Conservation (phyloP, 352 stramenopile genomes). For the Thalassiosira hispida region DNA sequence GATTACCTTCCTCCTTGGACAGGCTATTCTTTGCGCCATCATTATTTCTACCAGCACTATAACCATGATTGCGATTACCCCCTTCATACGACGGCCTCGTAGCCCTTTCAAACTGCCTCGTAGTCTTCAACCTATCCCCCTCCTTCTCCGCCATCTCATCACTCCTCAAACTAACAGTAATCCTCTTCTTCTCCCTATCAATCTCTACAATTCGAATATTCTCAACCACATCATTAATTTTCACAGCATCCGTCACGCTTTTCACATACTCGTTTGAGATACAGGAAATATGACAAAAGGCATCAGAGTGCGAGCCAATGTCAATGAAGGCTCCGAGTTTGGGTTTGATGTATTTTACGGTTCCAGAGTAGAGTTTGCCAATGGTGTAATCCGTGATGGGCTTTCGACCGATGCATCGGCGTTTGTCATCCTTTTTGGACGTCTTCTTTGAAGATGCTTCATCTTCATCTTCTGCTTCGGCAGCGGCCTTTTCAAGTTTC, state of each 20-base stretch:
- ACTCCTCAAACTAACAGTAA: slow-evolving; percentile 81
- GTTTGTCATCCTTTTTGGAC: slow-evolving; percentile 60
- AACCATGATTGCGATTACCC: neutral
- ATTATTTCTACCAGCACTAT: slow-evolving; percentile 12
- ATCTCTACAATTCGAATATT: slow-evolving; percentile 71
- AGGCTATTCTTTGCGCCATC: neutral
- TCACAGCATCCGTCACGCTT: slow-evolving; percentile 63
- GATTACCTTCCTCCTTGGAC: neutral
- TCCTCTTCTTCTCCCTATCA: slow-evolving; percentile 75
- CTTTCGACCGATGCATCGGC: slow-evolving; percentile 82
- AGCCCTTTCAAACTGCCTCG: slow-evolving; percentile 12
- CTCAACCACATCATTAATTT: slow-evolving; percentile 62
- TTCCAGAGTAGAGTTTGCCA: slow-evolving; percentile 67
- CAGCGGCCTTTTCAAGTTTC: slow-evolving; percentile 2
- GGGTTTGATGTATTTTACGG: slow-evolving; percentile 81
- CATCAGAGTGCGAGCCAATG: slow-evolving; percentile 81
- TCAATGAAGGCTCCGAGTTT: slow-evolving; percentile 82
- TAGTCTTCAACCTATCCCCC: slow-evolving; percentile 30
- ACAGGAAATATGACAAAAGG: slow-evolving; percentile 83
- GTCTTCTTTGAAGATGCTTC: slow-evolving; percentile 47
- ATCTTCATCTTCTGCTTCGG: slow-evolving; percentile 2
- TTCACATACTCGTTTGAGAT: slow-evolving; percentile 74
- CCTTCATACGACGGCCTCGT: slow-evolving; percentile 8
- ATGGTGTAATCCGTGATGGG: slow-evolving; percentile 81
- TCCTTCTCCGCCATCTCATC: slow-evolving; percentile 50